Base-by-base conservation (phyloP, 2,329 filamentous ascomycete genomes). In the Trichophaea hybrida region DNA sequence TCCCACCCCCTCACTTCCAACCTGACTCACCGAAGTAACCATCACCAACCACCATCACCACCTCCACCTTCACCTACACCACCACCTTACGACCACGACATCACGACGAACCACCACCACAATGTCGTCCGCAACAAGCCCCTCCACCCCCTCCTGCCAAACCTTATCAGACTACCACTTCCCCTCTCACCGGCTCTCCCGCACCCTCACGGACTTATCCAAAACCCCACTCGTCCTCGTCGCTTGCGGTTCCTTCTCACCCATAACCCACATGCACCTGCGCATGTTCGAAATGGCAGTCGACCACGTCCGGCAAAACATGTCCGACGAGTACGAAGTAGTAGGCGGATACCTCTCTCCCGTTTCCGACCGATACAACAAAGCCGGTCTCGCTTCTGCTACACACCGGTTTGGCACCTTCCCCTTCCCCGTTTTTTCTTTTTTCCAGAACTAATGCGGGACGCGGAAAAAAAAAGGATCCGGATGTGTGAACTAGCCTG, bases 261-360 rank as follows among this genome's bases (percentile, higher is more conserved):
- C 85, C 15, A 81, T 85, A 54, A 86, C 84, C 5, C 86, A 85
- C 69, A 77, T 89, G 33, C 86, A 91, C 70, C 75, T 93, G 64
- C 83, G 86, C 70, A 91, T 94, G 85, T 91, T 93, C 70, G 85
- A 88, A 69, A 88, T 94, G 82, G 86, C 86, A 1, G 80, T 82
- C 67, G 86, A 93, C 73, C 90, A 85, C 72, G 83, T 83, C 66
- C 82, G 83, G 65, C 84, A 85, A 71, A 83, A 82, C 70, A 83
- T 81, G 57, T 56, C 61, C 35, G 63, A 65, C 34, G 76, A 86
- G 57, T 96, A 86, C 70, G 89, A 96, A 71, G 81, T 96, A 37
- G 78, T 95, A 49, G 90, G 87, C 63, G 88, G 87, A 56, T 95
- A 91, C 71, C 75, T 91, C 64, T 88, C 83, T 31, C 86, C 86